Conservation (phyloP, 192 early-diverging fungal genomes). For the Haplosporangium gracile region DNA sequence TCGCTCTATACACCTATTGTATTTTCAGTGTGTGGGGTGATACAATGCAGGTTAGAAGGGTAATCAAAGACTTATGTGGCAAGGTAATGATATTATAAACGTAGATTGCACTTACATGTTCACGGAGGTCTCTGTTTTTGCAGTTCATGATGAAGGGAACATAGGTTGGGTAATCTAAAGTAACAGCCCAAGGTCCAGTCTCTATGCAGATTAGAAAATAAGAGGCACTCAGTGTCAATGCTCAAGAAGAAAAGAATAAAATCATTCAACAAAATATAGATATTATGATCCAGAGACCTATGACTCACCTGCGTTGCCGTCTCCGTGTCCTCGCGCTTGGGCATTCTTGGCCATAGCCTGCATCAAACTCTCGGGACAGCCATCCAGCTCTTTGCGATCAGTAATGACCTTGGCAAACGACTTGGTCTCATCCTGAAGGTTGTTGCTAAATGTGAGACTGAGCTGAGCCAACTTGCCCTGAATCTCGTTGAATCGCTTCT, state of each 20-base stretch:
- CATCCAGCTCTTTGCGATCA: constrained; percentile 56
- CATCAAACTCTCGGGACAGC: constrained; percentile 61
- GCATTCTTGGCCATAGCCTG: constrained; percentile 61
- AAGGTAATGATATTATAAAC: not conserved
- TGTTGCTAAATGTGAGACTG: constrained; percentile 64
- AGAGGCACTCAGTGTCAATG: not conserved
- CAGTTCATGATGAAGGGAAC: constrained; percentile 72
- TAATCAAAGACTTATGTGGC: too few species aligned
- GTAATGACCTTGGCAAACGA: constrained; percentile 60
- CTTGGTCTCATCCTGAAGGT: constrained; percentile 70
- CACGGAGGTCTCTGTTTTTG: constrained; percentile 64
- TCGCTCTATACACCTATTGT: constrained; percentile 61
- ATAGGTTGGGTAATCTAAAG: constrained; percentile 65
- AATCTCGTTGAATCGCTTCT: constrained; percentile 65
- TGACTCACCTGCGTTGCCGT: constrained; percentile 40
- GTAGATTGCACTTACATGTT: constrained; percentile 49
- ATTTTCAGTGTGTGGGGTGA: not conserved
- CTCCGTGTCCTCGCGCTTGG: constrained; percentile 42
- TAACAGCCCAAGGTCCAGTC: constrained; percentile 64
- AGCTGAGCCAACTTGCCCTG: constrained; percentile 63
- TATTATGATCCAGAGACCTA: not conserved
- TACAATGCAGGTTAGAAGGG: too few species aligned
- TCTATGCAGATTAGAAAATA: constrained; percentile 9
- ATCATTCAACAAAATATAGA: not conserved
- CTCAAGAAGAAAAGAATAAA: not conserved